These are phyloP conservation scores for Mucor piriformis DNA, from an alignment of 371 early-diverging fungal species.

Conservation along the genomic window DNA sequence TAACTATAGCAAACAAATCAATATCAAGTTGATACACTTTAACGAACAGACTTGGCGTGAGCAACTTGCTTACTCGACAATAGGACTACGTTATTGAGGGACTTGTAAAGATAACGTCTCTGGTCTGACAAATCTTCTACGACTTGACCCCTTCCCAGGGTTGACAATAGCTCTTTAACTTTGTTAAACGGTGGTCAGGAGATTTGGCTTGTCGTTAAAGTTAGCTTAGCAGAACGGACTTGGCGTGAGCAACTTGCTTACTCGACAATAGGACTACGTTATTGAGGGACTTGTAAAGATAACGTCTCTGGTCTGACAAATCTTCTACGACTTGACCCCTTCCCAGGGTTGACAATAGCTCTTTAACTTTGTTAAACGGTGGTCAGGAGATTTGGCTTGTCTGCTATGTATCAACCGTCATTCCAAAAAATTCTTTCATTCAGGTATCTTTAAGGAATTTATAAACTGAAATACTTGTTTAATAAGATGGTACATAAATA, in stretches of 20 bases:
- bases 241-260: constrained; percentile 1
- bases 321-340: constrained; percentile 11
- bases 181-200: constrained; percentile 14
- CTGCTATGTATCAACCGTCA: not conserved
- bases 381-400: constrained; percentile 12
- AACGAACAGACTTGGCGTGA: not conserved
- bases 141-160: constrained; percentile 15
- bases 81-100: constrained; percentile 19
- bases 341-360: constrained; percentile 15
- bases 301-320: constrained; percentile 17
- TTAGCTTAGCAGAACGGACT: too few relatives aligned
- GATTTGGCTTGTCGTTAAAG: constrained; percentile 13
- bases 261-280: constrained; percentile 18
- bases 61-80: constrained; percentile 8
- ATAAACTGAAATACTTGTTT: too few relatives aligned
- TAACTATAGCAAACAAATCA: too few relatives aligned
- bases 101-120: constrained; percentile 10
- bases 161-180: constrained; percentile 15
- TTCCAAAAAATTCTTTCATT: too few relatives aligned
- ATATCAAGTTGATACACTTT: too few relatives aligned
- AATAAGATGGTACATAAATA: too few relatives aligned
- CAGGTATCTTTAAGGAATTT: too few relatives aligned
- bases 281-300: constrained; percentile 7
- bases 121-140: constrained; percentile 13
- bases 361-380: constrained; percentile 15